Base-by-base conservation (phyloP, 805 yeast genomes). In the Wickerhamiella occidentalis region DNA sequence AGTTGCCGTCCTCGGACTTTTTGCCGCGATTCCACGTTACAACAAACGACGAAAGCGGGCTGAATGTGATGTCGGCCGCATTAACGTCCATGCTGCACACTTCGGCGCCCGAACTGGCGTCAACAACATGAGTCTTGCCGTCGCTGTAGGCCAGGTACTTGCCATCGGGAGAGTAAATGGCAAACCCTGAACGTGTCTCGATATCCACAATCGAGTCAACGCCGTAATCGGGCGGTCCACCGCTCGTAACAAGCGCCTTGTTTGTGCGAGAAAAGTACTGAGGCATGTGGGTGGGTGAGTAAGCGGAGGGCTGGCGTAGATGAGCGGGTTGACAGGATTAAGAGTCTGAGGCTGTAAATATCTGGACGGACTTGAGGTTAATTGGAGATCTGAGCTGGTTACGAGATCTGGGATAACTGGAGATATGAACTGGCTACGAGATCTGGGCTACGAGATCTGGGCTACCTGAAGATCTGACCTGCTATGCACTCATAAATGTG, bases 1-100 rank as follows among this genome's bases (percentile, higher is more conserved):
- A 83, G 60, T 80, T 77, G 43, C 94, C 88, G 47, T 78, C 71
- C 52, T 78, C 86, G 58, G 77, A 71, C 58, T 80, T 76, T 45
- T 76, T 68, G 3, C 96, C 94, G 61, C 86, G 85, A 57, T 86
- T 86, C 96, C 96, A 92, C 35, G 94, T 78, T 55, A 85, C 77
- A 54, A 92, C 66, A 61, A 72, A 88, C 42, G 78, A 77, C 13
- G 96, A 97, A 44, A 76, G 71, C 8, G 96, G 95, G n/a, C 95
- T 85, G 64, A 92, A 87, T 53, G 78, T 77, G 58, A 92, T 63
- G 62, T 92, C 96, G 15, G 80, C 84, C 54, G 86, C 94, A 28
- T 70, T 61, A 45, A 79, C 67, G 33, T 75, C 78, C 46, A 86
- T 65, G 41, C 65, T 68, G 49, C 72, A 68, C 40, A 75, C 61